Evolutionary conservation across 371 early-diverging fungal species (phyloP).

Genomic region (Circinella umbellata): DNA sequence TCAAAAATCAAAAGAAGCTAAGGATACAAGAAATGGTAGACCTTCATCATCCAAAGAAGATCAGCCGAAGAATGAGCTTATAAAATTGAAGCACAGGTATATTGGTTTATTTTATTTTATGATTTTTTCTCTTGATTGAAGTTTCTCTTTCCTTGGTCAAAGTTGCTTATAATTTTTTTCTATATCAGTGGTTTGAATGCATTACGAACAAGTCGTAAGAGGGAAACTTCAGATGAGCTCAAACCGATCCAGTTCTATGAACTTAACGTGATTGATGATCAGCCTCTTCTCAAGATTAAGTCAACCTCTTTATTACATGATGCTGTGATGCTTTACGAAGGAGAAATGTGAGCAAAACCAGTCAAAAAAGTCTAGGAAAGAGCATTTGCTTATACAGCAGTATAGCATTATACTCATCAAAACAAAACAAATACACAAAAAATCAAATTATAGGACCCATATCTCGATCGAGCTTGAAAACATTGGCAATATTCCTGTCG

Average conservation of each 20-base stretch:
- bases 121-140: too few relatives aligned
- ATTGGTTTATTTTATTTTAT: too few relatives aligned
- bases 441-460: conserved; percentile 41
- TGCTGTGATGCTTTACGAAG: conserved; percentile 83
- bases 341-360: conserved; percentile 61
- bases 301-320: conserved; percentile 63
- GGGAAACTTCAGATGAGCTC: conserved; percentile 25
- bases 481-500: conserved; percentile 71
- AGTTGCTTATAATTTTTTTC: not conserved
- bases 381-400: not conserved
- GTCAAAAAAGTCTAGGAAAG: not conserved
- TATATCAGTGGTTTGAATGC: conserved; percentile 36
- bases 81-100: conserved; percentile 44
- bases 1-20: conserved; percentile 30
- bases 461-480: conserved; percentile 74
- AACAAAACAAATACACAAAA: too few relatives aligned
- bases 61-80: conserved; percentile 37
- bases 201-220: conserved; percentile 28
- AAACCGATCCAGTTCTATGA: conserved; percentile 49
- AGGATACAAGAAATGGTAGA: conserved; percentile 44
- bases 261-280: conserved; percentile 68
- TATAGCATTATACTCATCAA: too few relatives aligned
- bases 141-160: too few relatives aligned
- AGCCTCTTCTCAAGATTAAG: conserved; percentile 70
- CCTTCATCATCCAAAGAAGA: not conserved